These are phyloP conservation scores for Hippophae rhamnoides DNA, from an alignment of 306 rosid species.

Conservation along the genomic window DNA sequence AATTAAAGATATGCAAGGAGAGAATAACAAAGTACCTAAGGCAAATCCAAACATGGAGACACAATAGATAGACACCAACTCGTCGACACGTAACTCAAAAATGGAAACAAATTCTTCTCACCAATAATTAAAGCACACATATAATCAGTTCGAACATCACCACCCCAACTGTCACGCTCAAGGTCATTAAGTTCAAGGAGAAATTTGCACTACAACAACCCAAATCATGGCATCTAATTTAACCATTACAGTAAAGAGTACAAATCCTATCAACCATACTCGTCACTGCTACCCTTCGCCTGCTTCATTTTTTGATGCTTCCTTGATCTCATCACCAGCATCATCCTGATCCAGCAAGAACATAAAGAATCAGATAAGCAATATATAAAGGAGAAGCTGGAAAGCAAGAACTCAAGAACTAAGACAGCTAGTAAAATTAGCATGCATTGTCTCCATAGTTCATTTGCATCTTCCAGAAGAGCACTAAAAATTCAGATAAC, in stretches of 20 bases:
- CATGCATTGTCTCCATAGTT: no score
- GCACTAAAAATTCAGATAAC: no score
- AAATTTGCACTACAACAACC: slow-evolving; percentile 33
- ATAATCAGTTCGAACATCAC: slow-evolving; percentile 27
- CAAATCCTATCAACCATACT: slow-evolving; percentile 26
- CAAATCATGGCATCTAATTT: slow-evolving; percentile 34
- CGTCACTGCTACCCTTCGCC: slow-evolving; percentile 45
- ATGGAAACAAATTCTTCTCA: slow-evolving; percentile 32
- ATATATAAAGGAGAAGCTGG: background rate
- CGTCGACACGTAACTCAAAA: slow-evolving; percentile 21
- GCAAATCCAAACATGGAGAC: no score
- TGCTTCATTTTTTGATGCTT: slow-evolving; percentile 67
- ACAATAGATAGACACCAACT: background rate
- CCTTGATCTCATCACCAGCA: slow-evolving; percentile 90
- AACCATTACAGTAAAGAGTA: slow-evolving; percentile 27
- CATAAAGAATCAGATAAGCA: background rate
- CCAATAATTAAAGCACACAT: slow-evolving; percentile 32
- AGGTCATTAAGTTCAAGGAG: slow-evolving; percentile 25
- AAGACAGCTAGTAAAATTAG: no score
- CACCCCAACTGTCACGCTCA: slow-evolving; percentile 28
- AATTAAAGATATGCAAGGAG: no score
- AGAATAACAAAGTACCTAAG: background rate
- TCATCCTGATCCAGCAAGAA: slow-evolving; percentile 48
- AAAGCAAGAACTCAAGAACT: no score
- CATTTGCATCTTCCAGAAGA: no score